phyloP scores from a whole-genome alignment of 768 basidiomycete species.

The Lentinula detonsa region DNA sequence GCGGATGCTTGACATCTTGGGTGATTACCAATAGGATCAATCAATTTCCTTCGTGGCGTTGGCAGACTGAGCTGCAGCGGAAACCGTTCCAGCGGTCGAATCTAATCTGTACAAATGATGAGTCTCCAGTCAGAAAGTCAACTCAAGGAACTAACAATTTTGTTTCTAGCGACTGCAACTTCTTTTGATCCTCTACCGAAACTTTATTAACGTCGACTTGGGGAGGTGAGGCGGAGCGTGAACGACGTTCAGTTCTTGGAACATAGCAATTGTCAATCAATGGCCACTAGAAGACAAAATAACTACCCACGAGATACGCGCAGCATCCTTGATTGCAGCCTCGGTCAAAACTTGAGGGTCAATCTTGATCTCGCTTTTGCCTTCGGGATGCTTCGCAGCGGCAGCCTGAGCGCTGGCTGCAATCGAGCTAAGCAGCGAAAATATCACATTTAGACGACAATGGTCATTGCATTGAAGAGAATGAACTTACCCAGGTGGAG shows the following conservation, averaged over 20 bases:
- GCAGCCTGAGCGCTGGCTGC: conserved; percentile 25
- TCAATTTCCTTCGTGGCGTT: neutral
- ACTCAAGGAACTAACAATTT: neutral
- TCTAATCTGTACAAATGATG: neutral
- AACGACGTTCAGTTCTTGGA: conserved; percentile 3
- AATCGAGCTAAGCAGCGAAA: conserved; percentile 12
- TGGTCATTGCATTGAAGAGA: neutral
- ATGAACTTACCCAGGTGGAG: conserved; percentile 16
- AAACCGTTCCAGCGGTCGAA: conserved; percentile 2
- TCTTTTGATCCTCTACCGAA: neutral
- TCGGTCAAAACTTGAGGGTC: conserved; percentile 9
- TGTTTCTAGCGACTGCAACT: conserved; percentile 1
- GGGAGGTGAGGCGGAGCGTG: conserved; percentile 5
- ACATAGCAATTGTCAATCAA: neutral
- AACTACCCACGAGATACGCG: conserved; percentile 12
- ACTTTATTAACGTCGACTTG: neutral
- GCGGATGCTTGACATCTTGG: no score
- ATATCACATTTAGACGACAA: neutral
- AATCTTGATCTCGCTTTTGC: conserved; percentile 2
- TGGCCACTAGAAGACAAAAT: neutral
- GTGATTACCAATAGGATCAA: neutral
- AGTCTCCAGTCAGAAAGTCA: neutral
- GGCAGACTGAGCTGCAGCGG: conserved; percentile 2
- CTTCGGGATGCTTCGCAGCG: conserved; percentile 22
- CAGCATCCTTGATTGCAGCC: conserved; percentile 14